Percentiles rank a stretch among this genome's conserved stretches.
Conservation (phyloP, 768 basidiomycete species). For the Podaxis rugospora region DNA sequence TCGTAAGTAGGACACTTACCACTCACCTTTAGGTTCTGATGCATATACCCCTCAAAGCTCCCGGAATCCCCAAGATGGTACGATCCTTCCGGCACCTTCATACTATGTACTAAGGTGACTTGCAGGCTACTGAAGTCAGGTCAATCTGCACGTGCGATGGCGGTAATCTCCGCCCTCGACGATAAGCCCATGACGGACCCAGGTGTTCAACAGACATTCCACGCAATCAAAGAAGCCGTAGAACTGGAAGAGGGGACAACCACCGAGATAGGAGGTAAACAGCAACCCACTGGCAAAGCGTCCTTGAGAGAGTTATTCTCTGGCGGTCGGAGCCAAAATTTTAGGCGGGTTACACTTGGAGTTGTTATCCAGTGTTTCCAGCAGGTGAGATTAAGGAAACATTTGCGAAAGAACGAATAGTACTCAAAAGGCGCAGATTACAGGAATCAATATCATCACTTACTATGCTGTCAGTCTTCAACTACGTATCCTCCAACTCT, state of each 20-base stretch:
- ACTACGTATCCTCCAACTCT: not conserved
- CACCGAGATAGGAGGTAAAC: not conserved
- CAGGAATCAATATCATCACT: conserved; percentile 63
- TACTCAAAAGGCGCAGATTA: conserved; percentile 32
- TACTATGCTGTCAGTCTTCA: conserved; percentile 37
- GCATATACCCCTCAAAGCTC: conserved; percentile 28
- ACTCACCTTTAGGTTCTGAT: not conserved
- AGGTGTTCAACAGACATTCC: conserved; percentile 45
- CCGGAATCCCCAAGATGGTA: conserved; percentile 59
- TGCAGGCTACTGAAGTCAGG: conserved; percentile 53
- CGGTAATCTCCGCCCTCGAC: conserved; percentile 60
- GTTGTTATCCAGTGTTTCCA: conserved; percentile 63
- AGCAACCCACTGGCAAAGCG: conserved; percentile 19
- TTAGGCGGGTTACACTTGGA: conserved; percentile 51
- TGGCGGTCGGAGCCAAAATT: conserved; percentile 55
- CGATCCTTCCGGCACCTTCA: not conserved
- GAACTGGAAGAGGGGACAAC: conserved; percentile 8
- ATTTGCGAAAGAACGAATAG: not conserved
- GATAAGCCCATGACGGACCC: conserved; percentile 43
- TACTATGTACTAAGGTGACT: not conserved
- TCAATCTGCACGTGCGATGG: conserved; percentile 49
- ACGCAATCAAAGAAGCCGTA: conserved; percentile 14
- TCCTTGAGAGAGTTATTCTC: conserved; percentile 51
- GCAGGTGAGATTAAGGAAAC: conserved; percentile 29
- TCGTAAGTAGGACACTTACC: conserved; percentile 33